A percentile compares a stretch with the other conserved stretches of the same genome.
Conservation (phyloP, 176 grass and related monocot genomes). For the Canna indica region DNA sequence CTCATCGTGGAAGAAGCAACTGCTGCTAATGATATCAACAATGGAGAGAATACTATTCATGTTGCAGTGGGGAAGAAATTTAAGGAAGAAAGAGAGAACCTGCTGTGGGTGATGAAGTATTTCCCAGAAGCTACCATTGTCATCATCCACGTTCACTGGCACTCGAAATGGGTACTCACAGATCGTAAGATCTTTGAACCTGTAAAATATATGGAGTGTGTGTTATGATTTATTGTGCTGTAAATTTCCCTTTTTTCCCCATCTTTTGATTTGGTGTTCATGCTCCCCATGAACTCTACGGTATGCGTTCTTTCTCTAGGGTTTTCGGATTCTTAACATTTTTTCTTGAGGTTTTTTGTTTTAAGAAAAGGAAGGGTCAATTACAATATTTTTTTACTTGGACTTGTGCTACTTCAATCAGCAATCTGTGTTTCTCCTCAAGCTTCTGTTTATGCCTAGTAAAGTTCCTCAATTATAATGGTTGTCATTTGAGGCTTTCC, state of each 20-base stretch:
- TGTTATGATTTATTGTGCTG: neutral
- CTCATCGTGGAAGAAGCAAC: neutral
- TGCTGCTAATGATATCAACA: neutral
- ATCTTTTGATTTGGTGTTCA: neutral
- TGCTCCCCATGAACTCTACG: neutral
- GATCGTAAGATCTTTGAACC: slow-evolving; percentile 38
- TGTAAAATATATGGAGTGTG: neutral
- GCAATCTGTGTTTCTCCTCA: too few relatives aligned
- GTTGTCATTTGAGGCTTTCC: too few relatives aligned
- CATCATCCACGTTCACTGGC: slow-evolving; percentile 50
- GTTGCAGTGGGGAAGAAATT: neutral
- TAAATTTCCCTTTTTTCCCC: neutral
- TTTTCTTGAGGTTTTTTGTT: too few relatives aligned
- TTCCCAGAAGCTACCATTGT: slow-evolving; percentile 27
- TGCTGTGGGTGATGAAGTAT: too few relatives aligned
- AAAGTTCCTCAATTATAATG: too few relatives aligned
- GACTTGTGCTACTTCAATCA: too few relatives aligned
- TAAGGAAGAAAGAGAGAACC: neutral
- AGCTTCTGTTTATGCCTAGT: too few relatives aligned
- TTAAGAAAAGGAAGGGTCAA: too few relatives aligned
- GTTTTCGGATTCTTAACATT: neutral
- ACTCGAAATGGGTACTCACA: slow-evolving; percentile 54
- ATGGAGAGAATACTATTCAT: neutral
- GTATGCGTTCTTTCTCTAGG: neutral
- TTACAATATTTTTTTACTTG: too few relatives aligned